These are phyloP conservation scores for Xylaria sp. DNA, from an alignment of 2,329 filamentous ascomycete genomes.

Conservation along the genomic window DNA sequence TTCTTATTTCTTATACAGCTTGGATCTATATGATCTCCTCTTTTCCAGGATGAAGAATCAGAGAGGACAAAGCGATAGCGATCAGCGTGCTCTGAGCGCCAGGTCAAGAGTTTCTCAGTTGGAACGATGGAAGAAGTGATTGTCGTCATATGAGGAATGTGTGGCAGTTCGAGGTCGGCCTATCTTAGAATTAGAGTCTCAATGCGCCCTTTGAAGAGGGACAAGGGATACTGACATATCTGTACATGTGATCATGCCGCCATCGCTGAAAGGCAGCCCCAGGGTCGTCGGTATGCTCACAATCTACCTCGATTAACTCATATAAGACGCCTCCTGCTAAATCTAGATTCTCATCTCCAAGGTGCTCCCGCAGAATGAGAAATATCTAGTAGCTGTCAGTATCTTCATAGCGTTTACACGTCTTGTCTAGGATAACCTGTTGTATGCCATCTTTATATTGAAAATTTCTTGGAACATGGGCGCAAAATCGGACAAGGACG, in stretches of 20 bases:
- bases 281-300: constrained; percentile 57
- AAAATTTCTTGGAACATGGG: constrained; percentile 58
- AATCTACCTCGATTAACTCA: constrained; percentile 60
- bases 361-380: constrained; percentile 56
- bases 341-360: constrained; percentile 59
- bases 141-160: constrained; percentile 60
- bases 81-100: constrained; percentile 53
- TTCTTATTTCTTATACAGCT: constrained; percentile 55
- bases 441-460: constrained; percentile 59
- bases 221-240: constrained; percentile 51
- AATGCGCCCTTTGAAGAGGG: not conserved
- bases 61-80: constrained; percentile 56
- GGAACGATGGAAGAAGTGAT: constrained; percentile 57
- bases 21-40: constrained; percentile 44
- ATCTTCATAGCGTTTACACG: not conserved
- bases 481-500: constrained; percentile 58
- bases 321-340: constrained; percentile 58
- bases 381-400: constrained; percentile 51
- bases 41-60: constrained; percentile 49
- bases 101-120: constrained; percentile 52
- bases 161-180: constrained; percentile 58
- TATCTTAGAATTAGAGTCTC: constrained; percentile 38
- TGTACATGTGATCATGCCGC: constrained; percentile 58
- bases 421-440: constrained; percentile 48
- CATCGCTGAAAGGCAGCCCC: constrained; percentile 60